Base-by-base conservation (phyloP, 495 filamentous ascomycete genomes). In the Hypoxylon lienhwacheense region DNA sequence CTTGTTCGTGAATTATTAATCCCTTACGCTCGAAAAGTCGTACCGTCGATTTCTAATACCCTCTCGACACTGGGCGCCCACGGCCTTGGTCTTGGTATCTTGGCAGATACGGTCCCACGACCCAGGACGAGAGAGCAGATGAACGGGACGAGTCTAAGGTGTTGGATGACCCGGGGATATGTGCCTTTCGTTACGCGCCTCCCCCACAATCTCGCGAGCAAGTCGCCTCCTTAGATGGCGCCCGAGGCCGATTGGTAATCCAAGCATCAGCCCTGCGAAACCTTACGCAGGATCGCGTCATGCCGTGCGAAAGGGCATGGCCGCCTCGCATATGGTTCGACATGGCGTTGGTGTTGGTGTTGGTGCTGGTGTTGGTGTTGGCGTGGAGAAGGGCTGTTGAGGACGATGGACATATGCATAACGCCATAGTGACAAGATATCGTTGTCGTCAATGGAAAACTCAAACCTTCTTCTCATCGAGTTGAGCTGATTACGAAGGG, bases 401-500 rank as follows among this genome's bases (percentile, higher is more conserved):
- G n/a, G n/a, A n/a, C n/a, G n/a, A n/a, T n/a, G n/a, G n/a, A n/a
- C n/a, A 10, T 36, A 22, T 16, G 32, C 15, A 29, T 42, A 25
- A 29, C 44, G 16, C 17, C 32, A 35, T 49, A 8, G 19, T 12
- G 43, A 39, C n/a, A 2, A 19, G 28, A 55, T 40, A 55, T 61
- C 51, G 46, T 49, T 61, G 57, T 61, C 57, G 57, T 61, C 57
- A 61, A 55, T 42, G 32, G 14, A 20, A 17, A 61, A 61, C 50
- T 61, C 28, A 61, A 61, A 42, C 20, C 3, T 14, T 47, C 31
- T 12, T 10, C 4, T 2, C 11, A 14, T 17, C 7, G 15, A 8
- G 11, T 19, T 8, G 10, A 5, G 19, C 29, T n/a, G n/a, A 5
- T 6, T 17, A 16, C 26, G 19, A 34, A 48, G 22, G 7, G 24